Evolutionary conservation across 1,284 basidiomycete species (phyloP), one percentile per base, ranked within the genome.

Genomic region (Paramarasmius palmivorus): DNA sequence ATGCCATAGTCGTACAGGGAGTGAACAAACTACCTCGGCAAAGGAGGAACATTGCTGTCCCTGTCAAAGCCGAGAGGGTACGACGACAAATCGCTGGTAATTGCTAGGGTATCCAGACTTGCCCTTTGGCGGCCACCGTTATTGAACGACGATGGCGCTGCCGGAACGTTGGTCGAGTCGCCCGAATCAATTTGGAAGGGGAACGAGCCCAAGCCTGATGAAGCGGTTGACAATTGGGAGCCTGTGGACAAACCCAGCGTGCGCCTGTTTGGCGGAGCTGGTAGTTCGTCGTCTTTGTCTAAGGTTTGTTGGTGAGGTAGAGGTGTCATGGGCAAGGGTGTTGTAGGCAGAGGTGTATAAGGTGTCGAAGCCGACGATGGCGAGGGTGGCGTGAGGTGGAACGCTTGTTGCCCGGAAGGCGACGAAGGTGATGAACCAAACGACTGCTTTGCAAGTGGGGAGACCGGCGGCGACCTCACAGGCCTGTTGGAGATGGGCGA

Each of bases 141-240:
- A 40, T 69, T 66, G 63, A 73, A 74, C 22, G 70, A 64, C 35
- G 71, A 65, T n/a, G 72, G 68, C 37, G 69, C 68, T 10, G 64
- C 50, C 15, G 56, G 59, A 50, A 61, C 59, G 37, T 68, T 69
- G 29, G 57, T 50, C 53, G 56, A 61, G 45, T 63, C 62, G 54
- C 81, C 80, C 37, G 82, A 75, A 57, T 90, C 88, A 64, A 92
- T 90, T 57, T 91, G 89, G 81, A 92, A 92, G 35, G 88, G 84
- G 77, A 91, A 92, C 52, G 81, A 88, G 32, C 83, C 86, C 56
- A 88, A 75, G 39, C 88, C 88, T 38, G 84, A 84, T 19, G 88
- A 89, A 39, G 83, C 79, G 4, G 86, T 86, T 14, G 88, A 90
- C 35, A 86, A 65, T 63, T 88, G 82, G 23, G 87, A 88, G 10